Evolutionary conservation across 345 rosid species (phyloP).

Genomic region (Eucalyptus leucophloia): DNA sequence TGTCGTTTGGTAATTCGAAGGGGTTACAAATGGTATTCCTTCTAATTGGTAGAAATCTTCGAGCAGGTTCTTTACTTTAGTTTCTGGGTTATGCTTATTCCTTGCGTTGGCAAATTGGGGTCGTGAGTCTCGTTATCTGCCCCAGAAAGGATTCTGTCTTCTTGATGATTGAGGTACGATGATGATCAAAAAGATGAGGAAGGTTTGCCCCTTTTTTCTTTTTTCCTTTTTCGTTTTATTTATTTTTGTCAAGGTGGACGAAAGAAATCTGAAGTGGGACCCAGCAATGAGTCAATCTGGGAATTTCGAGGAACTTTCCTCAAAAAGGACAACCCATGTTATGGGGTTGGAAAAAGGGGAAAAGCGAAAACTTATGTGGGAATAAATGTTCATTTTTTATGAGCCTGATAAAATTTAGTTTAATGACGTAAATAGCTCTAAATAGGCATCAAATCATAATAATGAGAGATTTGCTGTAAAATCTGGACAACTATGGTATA

Average conservation of each 20-base stretch:
- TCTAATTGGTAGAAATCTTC: too few relatives aligned
- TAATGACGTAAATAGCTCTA: neutral
- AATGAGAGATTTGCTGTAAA: neutral
- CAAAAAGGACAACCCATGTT: neutral
- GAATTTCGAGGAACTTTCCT: neutral
- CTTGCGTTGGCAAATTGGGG: too few relatives aligned
- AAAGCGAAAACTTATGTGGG: neutral
- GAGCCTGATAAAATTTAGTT: neutral
- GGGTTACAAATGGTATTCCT: too few relatives aligned
- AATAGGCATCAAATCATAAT: neutral
- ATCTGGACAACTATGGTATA: fast-evolving
- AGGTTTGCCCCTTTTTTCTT: too few relatives aligned
- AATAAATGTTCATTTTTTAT: neutral
- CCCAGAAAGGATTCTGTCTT: too few relatives aligned
- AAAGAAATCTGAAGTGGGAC: neutral
- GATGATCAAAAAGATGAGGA: too few relatives aligned
- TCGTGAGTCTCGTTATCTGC: too few relatives aligned
- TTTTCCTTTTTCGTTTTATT: too few relatives aligned
- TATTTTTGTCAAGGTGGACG: neutral
- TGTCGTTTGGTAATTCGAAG: too few relatives aligned
- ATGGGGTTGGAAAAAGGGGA: neutral
- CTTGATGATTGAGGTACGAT: too few relatives aligned
- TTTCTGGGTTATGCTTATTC: too few relatives aligned
- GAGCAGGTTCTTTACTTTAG: too few relatives aligned
- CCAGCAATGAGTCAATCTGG: neutral